Conservation (phyloP, 495 filamentous ascomycete species). For the Sphaerosporella brunnea region DNA sequence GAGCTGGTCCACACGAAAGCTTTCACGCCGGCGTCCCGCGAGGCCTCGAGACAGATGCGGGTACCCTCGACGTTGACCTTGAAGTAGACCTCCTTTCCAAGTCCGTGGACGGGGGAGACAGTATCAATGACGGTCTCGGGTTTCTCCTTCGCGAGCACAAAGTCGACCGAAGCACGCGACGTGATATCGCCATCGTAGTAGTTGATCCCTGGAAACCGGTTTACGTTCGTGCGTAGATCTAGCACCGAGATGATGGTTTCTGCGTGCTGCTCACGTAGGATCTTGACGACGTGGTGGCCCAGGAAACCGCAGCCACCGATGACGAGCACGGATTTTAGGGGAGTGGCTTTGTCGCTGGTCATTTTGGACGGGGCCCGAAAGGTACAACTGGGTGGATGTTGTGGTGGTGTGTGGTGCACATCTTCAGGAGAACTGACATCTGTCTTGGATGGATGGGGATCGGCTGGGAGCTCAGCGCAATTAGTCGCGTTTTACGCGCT, state of each 20-base stretch:
- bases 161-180: conserved; percentile 42
- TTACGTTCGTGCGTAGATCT: conserved; percentile 60
- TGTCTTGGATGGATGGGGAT: too few species aligned
- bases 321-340: conserved; percentile 42
- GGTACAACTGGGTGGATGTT: too few species aligned
- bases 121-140: conserved; percentile 93
- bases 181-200: conserved; percentile 88
- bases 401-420: too few species aligned
- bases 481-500: too few species aligned
- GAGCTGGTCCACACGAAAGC: conserved; percentile 91
- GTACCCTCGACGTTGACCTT: conserved; percentile 96
- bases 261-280: conserved; percentile 37
- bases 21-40: conserved; percentile 58
- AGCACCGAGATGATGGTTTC: conserved; percentile 57
- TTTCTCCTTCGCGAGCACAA: conserved; percentile 48
- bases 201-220: conserved; percentile 51
- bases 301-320: conserved; percentile 57
- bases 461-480: too few species aligned
- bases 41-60: conserved; percentile 55
- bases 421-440: too few species aligned
- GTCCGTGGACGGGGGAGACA: conserved; percentile 50
- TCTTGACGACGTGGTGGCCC: conserved; percentile 48
- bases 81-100: conserved; percentile 43
- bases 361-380: too few species aligned
- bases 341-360: too few species aligned